Conservation (phyloP, 2,329 filamentous ascomycete genomes). For the Teratosphaeria epicoccoides region DNA sequence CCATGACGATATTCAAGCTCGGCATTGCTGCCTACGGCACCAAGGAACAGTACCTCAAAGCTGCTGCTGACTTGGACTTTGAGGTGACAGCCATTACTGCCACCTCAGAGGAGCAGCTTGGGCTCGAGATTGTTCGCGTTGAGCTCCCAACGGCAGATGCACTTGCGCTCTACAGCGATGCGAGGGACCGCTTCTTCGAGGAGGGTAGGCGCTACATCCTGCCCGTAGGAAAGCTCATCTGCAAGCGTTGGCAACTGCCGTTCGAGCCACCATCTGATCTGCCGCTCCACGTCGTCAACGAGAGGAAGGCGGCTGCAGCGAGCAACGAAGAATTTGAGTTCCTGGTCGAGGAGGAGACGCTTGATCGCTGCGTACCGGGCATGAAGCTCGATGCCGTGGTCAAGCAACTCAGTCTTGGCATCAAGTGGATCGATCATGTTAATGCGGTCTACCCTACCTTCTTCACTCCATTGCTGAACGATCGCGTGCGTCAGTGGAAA, state of each 20-base stretch:
- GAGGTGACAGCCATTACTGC: slow-evolving; percentile 25
- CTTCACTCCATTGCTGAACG: slow-evolving; percentile 35
- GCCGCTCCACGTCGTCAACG: slow-evolving; percentile 6
- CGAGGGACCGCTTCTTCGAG: slow-evolving; percentile 27
- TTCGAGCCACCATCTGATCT: slow-evolving; percentile 18
- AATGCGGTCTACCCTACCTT: slow-evolving; percentile 33
- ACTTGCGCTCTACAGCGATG: slow-evolving; percentile 20
- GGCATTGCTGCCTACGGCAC: slow-evolving; percentile 39
- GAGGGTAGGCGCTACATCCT: slow-evolving; percentile 28
- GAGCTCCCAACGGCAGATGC: slow-evolving; percentile 35
- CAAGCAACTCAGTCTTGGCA: slow-evolving; percentile 19
- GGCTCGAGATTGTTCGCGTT: slow-evolving; percentile 50
- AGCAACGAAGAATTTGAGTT: slow-evolving; percentile 40
- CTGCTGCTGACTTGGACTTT: not conserved
- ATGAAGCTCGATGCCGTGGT: slow-evolving; percentile 35
- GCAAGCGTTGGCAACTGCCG: slow-evolving; percentile 40
- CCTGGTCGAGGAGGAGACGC: slow-evolving; percentile 54
- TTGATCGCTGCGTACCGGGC: slow-evolving; percentile 50
- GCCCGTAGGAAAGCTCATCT: slow-evolving; percentile 44
- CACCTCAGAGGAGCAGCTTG: slow-evolving; percentile 40
- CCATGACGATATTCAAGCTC: slow-evolving; percentile 40
- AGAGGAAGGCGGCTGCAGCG: not conserved
- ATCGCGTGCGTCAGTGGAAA: slow-evolving; percentile 26
- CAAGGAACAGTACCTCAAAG: slow-evolving; percentile 15
- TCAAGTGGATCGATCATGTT: slow-evolving; percentile 30